These are phyloP conservation scores for Mariannaea sp. DNA, from an alignment of 2,329 filamentous ascomycete genomes.

Conservation along the genomic window DNA sequence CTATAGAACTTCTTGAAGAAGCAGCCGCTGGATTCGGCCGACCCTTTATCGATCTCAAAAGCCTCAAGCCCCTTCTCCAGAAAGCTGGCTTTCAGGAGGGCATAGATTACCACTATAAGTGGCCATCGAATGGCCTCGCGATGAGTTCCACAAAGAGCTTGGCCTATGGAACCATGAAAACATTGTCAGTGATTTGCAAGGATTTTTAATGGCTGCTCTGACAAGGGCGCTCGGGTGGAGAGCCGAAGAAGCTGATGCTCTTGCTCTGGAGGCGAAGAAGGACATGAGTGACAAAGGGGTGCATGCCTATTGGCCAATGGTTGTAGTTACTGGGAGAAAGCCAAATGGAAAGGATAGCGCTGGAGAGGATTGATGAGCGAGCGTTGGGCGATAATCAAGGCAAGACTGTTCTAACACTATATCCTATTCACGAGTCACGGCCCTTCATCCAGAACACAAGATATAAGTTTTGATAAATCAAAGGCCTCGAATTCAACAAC, in stretches of 20 bases:
- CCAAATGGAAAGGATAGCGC: too few relatives aligned
- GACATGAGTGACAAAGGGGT: neutral
- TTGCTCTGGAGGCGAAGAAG: neutral
- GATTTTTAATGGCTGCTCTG: neutral
- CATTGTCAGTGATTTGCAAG: neutral
- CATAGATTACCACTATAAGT: neutral
- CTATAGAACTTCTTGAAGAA: slow-evolving; percentile 1
- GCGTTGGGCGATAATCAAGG: too few relatives aligned
- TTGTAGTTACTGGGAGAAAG: too few relatives aligned
- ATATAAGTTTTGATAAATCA: too few relatives aligned
- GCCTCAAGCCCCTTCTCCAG: neutral
- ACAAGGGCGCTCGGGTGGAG: slow-evolving; percentile 3
- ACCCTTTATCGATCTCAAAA: neutral
- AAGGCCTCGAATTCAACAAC: too few relatives aligned
- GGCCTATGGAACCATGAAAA: slow-evolving; percentile 12
- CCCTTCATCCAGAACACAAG: too few relatives aligned
- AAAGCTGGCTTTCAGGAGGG: slow-evolving; percentile 1
- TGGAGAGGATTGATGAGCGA: too few relatives aligned
- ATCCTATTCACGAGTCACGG: too few relatives aligned
- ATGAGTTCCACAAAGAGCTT: slow-evolving; percentile 2
- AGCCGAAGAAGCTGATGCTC: neutral
- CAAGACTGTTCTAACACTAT: too few relatives aligned
- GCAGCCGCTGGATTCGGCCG: slow-evolving; percentile 8
- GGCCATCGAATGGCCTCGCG: slow-evolving; percentile 10
- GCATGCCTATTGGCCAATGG: slow-evolving; percentile 7